phyloP scores from a whole-genome alignment of 345 rosid species.

The Stellera chamaejasme region DNA sequence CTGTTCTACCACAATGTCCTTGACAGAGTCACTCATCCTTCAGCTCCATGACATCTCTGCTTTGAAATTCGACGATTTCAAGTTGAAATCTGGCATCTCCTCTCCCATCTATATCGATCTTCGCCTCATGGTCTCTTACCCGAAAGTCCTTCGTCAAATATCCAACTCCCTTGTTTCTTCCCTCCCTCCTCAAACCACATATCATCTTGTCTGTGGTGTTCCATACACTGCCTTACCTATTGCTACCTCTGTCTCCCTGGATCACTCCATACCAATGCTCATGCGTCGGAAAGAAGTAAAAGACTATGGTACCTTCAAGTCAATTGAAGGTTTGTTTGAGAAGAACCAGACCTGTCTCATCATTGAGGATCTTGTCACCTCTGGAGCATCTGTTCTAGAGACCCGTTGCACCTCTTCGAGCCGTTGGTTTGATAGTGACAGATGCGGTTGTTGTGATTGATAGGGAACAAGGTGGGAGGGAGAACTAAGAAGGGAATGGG shows the following conservation, averaged over 20 bases:
- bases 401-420: constrained; percentile 80
- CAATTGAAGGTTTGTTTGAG: constrained; percentile 68
- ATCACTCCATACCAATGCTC: constrained; percentile 66
- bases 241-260: constrained; percentile 70
- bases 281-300: constrained; percentile 94
- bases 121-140: constrained; percentile 81
- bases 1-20: constrained; percentile 15
- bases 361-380: constrained; percentile 83
- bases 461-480: constrained; percentile 91
- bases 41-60: constrained; percentile 87
- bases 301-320: constrained; percentile 80
- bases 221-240: constrained; percentile 97
- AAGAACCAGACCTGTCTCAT: constrained; percentile 52
- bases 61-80: constrained; percentile 81
- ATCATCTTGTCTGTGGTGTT: constrained; percentile 75
- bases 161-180: constrained; percentile 63
- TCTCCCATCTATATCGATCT: constrained; percentile 95
- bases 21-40: constrained; percentile 77
- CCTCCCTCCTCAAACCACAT: constrained; percentile 45
- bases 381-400: constrained; percentile 91
- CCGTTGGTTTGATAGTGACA: constrained; percentile 66
- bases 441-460: constrained; percentile 91
- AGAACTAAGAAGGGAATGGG: constrained; percentile 69
- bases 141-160: constrained; percentile 69
- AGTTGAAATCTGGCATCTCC: constrained; percentile 86